Percentiles rank a stretch among this genome's conserved stretches.
These are phyloP conservation scores for Oehlia diaphana DNA, from an alignment of 192 early-diverging fungal species.

Conservation along the genomic window DNA sequence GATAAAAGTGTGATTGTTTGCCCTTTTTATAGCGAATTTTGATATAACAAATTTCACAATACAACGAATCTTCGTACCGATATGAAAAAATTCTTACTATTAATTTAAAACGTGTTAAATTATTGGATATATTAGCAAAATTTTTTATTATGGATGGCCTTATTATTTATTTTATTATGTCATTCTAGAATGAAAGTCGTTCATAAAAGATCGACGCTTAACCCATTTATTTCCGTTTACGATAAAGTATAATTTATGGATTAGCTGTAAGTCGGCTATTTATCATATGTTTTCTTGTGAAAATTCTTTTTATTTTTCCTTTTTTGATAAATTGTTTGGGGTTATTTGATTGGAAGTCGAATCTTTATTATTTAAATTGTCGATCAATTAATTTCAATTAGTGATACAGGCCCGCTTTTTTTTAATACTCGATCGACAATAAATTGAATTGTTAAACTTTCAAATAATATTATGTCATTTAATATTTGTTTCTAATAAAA, in stretches of 20 bases:
- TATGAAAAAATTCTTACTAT: background rate
- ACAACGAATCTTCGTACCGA: no score
- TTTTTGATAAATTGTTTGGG: slow-evolving; percentile 7
- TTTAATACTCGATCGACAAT: background rate
- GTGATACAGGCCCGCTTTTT: background rate
- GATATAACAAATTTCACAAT: no score
- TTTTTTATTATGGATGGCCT: slow-evolving; percentile 28
- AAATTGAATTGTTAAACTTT: no score
- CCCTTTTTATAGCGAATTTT: no score
- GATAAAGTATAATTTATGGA: slow-evolving; percentile 30
- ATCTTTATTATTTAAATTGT: background rate
- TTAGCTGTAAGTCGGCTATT: slow-evolving; percentile 22
- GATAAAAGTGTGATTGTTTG: no score
- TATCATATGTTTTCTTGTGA: slow-evolving; percentile 33
- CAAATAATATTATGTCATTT: background rate
- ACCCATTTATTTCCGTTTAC: slow-evolving; percentile 27
- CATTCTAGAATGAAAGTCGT: slow-evolving; percentile 24
- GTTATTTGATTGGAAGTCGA: background rate
- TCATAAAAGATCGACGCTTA: slow-evolving; percentile 26
- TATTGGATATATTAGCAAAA: slow-evolving; percentile 28
- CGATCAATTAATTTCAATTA: background rate
- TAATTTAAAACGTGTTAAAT: slow-evolving; percentile 25
- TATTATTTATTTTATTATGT: slow-evolving; percentile 28
- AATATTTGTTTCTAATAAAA: background rate
- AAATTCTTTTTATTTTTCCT: slow-evolving; percentile 28